Evolutionary conservation across 352 stramenopile species (phyloP).

Genomic region (Plasmopara viticola): DNA sequence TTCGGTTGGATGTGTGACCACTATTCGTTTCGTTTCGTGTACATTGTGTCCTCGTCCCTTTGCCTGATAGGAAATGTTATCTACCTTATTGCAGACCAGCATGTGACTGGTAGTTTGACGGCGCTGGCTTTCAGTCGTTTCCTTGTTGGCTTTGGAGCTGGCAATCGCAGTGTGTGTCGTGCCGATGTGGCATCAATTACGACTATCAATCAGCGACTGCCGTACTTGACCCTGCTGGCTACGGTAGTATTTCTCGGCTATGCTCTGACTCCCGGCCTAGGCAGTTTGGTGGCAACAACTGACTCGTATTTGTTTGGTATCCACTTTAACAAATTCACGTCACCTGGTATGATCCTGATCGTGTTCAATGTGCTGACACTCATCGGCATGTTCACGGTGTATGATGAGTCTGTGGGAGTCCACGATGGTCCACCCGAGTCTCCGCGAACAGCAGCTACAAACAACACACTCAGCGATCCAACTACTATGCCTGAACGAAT

Average conservation of each 20-base stretch:
- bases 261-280: slow-evolving; percentile 56
- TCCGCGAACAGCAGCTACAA: slow-evolving; percentile 16
- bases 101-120: slow-evolving; percentile 46
- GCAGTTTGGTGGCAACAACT: slow-evolving; percentile 44
- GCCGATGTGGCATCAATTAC: slow-evolving; percentile 66
- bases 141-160: slow-evolving; percentile 64
- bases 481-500: slow-evolving; percentile 47
- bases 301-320: slow-evolving; percentile 47
- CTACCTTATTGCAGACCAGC: slow-evolving; percentile 53
- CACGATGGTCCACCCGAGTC: slow-evolving; percentile 49
- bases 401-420: slow-evolving; percentile 45
- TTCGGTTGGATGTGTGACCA: slow-evolving; percentile 79
- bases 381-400: slow-evolving; percentile 48
- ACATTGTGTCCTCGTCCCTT: slow-evolving; percentile 60
- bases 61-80: slow-evolving; percentile 62
- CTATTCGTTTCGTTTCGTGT: slow-evolving; percentile 72
- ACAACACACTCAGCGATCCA: slow-evolving; percentile 42
- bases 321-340: slow-evolving; percentile 68
- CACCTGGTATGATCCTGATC: slow-evolving; percentile 50
- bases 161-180: slow-evolving; percentile 66
- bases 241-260: slow-evolving; percentile 71
- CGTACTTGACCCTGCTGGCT: slow-evolving; percentile 61
- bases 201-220: slow-evolving; percentile 55
- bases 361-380: slow-evolving; percentile 57
- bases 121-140: slow-evolving; percentile 54